Base-by-base conservation (phyloP, 768 basidiomycete genomes). In the Xerocomellus amylosporus region DNA sequence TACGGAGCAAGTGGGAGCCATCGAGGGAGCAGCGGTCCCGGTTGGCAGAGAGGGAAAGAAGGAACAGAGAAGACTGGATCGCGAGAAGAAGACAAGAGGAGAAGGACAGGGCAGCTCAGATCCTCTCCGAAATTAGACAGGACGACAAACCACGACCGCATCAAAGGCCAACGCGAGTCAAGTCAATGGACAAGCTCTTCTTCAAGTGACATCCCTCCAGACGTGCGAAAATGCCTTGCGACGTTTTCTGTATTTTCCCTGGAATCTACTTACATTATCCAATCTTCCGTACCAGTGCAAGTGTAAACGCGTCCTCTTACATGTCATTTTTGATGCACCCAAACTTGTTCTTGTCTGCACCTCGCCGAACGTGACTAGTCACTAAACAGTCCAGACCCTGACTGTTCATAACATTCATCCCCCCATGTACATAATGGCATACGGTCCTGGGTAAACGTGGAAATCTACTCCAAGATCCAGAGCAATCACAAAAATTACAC, bases 1-100 rank as follows among this genome's bases (percentile, higher is more conserved):
- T 93, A 63, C 86, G 83, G 73, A 88, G 86, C 70, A 82, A 76
- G 58, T 93, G 87, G 83, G 75, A 78, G 66, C 85, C 87, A 24
- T 72, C 77, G 47, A 72, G 68, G 60, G 84, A 82, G 71, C 76
- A 78, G 71, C 76, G 76, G 60, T 71, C 73, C 24, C 74, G 73
- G 60, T 58, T 83, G 56, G 77, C 75, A 53, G 76, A 78, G 62
- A 75, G 74, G 60, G 84, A 86, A 70, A 75, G 80, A 60, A 65
- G 71, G 63, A 62, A 64, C 50, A 77, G 74, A 63, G 72, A 71
- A 58, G 75, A 75, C 46, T 69, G 71, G 55, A 68, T 74, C 45
- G 59, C 67, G 59, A 58, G 71, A 55, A 75, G 60, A 56, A 72
- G 73, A 61, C 60, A 76, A 59, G 76, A 74, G 62, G 80, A 84